Evolutionary conservation across 371 early-diverging fungal species (phyloP), one percentile per base, ranked within the genome.

Genomic region (Smittium mucronatum): DNA sequence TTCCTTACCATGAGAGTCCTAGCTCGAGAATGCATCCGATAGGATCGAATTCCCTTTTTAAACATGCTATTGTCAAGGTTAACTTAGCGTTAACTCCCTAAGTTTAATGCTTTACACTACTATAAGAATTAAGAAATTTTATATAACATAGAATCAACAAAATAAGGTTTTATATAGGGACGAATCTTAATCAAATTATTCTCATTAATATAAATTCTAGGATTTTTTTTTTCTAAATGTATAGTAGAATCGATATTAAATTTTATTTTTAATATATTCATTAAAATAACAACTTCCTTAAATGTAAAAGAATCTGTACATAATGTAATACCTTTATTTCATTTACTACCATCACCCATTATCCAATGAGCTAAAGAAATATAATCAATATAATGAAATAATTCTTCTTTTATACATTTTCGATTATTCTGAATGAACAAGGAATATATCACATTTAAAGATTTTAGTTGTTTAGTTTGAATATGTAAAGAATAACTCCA

Each of bases 181-280:
- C 29, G 47, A 34, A 69, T 69, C 69, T 69, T 65, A 64, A 58
- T 35, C 25, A 71, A 65, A 47, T 71, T 71, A 68, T 25, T 67
- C 59, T 67, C 59, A 67, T 68, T 68, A 59, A 71, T 71, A 71
- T 71, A 71, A 70, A 70, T 70, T 70, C 70, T 70, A 67, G 67
- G 32, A 28, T 80, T 80, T 76, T 80, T 66, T 72, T 70, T 74
- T 57, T 58, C 67, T 81, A 36, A 81, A 72, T 66, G 67, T 76
- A 59, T 73, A 68, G 70, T 72, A 63, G 66, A 66, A 69, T 57
- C 81, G 75, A 73, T 76, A 77, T 68, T 74, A 69, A 47, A 75
- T 79, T 74, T 32, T 73, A 65, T 80, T 74, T 83, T 75, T 66
- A 77, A 80, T 72, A 73, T 69, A 63, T 71, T 71, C 16, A 71